Evolutionary conservation across 2,329 filamentous ascomycete species (phyloP), one percentile per base, ranked within the genome.

Genomic region (Stenocarpella maydis): DNA sequence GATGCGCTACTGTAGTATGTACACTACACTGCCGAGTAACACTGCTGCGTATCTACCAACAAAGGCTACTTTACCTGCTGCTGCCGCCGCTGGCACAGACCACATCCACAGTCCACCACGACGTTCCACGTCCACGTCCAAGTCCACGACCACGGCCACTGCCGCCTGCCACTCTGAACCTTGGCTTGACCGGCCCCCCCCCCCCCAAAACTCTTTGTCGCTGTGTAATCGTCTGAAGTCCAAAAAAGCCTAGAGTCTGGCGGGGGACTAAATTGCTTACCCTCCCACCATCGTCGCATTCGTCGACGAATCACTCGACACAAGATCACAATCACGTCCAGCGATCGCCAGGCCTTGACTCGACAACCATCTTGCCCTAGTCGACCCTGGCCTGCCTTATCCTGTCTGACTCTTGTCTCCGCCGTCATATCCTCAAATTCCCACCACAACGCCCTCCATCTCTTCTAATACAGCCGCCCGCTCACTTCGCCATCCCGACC

Each of bases 191-290:
- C 41, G 58, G 58, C 58, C 58, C 24, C 58, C 26, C 39, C 55
- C 34, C 5, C 34, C 12, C 6, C 34, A 5, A 5, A 37, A 37
- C 26, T 61, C 31, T 21, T 60, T 60, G 55, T 61, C 26, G 41
- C n/a, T 34, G 55, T 47, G 41, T 47, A 47, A 37, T 41, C 55
- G 41, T 61, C 58, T 63, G 58, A 63, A 49, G n/a, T 19, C 28
- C 43, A 49, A 37, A 12, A 37, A 37, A 19, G 43, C 43, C 58
- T 37, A 19, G 9, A 26, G 58, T 63, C 58, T 63, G 58, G 37
- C 58, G 58, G 58, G 19, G 47, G 58, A 63, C 58, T 63, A 63
- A 63, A 41, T 63, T 49, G 49, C 58, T 49, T 21, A 63, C 58
- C 58, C 49, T 37, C 58, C 49, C 58, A 63, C 58, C 58, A 63